phyloP scores from a whole-genome alignment of 2,329 filamentous ascomycete species.

The Fusarium sambucinum region DNA sequence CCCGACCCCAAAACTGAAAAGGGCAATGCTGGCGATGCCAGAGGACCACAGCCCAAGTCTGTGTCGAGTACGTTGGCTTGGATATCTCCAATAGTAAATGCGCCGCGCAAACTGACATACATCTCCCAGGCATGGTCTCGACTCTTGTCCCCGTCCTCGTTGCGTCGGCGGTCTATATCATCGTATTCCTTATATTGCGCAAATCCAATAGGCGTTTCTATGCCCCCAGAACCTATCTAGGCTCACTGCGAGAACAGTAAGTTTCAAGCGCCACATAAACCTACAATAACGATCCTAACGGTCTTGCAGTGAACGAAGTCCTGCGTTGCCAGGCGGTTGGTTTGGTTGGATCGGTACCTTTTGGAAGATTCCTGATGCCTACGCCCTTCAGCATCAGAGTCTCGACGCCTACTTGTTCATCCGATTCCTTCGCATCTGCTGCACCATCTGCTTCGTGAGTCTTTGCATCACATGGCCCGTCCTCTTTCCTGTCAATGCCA shows the following conservation, averaged over 20 bases:
- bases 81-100: neutral
- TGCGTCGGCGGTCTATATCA: conserved; percentile 62
- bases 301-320: conserved; percentile 64
- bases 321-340: conserved; percentile 66
- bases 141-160: conserved; percentile 67
- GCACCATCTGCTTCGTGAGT: conserved; percentile 83
- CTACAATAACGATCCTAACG: conserved; percentile 25
- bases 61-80: conserved; percentile 49
- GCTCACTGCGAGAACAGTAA: conserved; percentile 63
- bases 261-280: conserved; percentile 35
- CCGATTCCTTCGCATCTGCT: conserved; percentile 82
- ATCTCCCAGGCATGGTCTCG: conserved; percentile 56
- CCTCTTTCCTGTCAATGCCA: conserved; percentile 85
- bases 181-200: conserved; percentile 64
- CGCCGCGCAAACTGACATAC: conserved; percentile 9
- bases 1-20: conserved; percentile 32
- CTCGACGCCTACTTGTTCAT: conserved; percentile 91
- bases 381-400: conserved; percentile 86
- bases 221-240: conserved; percentile 65
- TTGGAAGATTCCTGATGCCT: conserved; percentile 76
- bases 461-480: conserved; percentile 87
- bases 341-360: conserved; percentile 73
- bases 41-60: conserved; percentile 49
- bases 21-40: conserved; percentile 43
- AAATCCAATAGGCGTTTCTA: conserved; percentile 65